These are phyloP conservation scores for Tetrahymena malaccensis DNA, from an alignment of 73 alveolate genomes.

Conservation along the genomic window DNA sequence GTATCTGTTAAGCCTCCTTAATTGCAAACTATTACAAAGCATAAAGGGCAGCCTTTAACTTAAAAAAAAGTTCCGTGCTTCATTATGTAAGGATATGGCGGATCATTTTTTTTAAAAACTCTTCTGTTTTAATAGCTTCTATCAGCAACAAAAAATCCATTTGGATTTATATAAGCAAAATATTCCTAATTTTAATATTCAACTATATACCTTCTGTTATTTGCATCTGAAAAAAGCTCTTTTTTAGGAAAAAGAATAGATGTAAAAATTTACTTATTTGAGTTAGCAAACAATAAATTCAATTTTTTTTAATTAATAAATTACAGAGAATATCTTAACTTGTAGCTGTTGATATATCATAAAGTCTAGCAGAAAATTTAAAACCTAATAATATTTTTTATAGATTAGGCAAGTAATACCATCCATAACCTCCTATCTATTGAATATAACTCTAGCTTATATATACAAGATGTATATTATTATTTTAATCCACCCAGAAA, in stretches of 20 bases:
- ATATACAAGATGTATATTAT: neutral
- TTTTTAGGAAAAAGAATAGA: neutral
- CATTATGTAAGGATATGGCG: neutral
- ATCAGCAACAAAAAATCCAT: neutral
- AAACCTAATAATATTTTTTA: neutral
- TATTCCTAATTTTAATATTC: neutral
- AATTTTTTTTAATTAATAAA: too few relatives aligned
- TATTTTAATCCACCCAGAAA: neutral
- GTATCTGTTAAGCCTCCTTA: neutral
- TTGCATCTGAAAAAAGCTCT: neutral
- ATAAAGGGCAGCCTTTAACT: neutral
- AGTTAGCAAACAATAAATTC: too few relatives aligned
- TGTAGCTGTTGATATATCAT: neutral
- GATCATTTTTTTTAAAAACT: neutral
- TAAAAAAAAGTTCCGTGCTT: neutral
- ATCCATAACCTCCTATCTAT: neutral
- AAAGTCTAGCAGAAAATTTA: neutral
- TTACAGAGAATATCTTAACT: neutral
- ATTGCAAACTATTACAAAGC: neutral
- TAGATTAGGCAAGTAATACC: neutral
- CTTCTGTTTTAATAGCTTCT: neutral
- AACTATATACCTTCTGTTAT: neutral
- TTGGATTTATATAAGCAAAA: neutral
- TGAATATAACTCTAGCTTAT: too few relatives aligned
- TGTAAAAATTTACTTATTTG: too few relatives aligned